Evolutionary conservation across 2,329 filamentous ascomycete species (phyloP).

Genomic region (Talaromyces sp.): DNA sequence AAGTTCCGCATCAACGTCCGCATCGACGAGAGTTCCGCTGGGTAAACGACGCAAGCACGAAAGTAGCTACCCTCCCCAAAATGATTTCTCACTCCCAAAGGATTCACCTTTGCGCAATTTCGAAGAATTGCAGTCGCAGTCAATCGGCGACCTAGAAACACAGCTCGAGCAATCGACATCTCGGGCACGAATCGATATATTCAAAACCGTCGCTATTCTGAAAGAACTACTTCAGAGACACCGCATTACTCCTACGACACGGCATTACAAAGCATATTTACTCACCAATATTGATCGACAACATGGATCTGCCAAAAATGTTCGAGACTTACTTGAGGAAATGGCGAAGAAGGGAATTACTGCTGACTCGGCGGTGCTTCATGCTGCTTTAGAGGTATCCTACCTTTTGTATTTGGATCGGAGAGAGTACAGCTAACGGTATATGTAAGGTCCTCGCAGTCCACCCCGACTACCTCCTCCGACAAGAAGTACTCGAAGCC

Average conservation of each 20-base stretch:
- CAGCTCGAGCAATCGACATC: conserved; percentile 30
- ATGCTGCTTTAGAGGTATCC: conserved; percentile 65
- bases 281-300: conserved; percentile 64
- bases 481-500: conserved; percentile 67
- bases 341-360: conserved; percentile 64
- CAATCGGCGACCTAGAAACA: conserved; percentile 31
- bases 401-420: neutral
- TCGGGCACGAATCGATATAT: conserved; percentile 28
- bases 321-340: conserved; percentile 66
- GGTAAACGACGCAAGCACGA: neutral
- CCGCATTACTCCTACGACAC: conserved; percentile 35
- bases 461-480: conserved; percentile 80
- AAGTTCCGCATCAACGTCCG: conserved; percentile 3
- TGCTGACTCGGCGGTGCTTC: conserved; percentile 66
- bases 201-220: conserved; percentile 34
- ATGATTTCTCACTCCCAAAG: neutral
- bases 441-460: conserved; percentile 64
- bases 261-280: conserved; percentile 70
- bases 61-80: neutral
- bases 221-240: conserved; percentile 41
- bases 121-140: neutral
- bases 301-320: conserved; percentile 65
- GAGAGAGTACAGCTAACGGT: neutral
- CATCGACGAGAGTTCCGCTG: neutral
- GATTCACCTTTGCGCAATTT: neutral